phyloP scores from a whole-genome alignment of 1,139 yeast species.

The Lodderomyces elongisporus region DNA sequence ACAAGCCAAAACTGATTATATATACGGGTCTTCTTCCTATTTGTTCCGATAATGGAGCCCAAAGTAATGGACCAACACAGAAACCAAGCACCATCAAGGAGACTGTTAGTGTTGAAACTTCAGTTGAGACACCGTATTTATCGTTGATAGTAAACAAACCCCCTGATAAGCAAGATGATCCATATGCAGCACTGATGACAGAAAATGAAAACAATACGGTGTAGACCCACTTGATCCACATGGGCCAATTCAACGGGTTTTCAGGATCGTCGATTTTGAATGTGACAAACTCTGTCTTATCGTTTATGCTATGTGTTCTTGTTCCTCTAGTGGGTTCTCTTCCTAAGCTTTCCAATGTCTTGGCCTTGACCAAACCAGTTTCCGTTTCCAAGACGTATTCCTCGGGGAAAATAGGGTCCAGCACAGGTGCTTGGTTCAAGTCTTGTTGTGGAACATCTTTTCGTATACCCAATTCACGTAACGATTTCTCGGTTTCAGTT shows the following conservation, averaged over 20 bases:
- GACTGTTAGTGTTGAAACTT: conserved; percentile 74
- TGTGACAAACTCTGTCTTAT: conserved; percentile 78
- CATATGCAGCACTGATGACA: conserved; percentile 85
- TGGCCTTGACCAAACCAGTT: conserved; percentile 80
- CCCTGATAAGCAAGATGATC: conserved; percentile 87
- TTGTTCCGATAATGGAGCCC: conserved; percentile 88
- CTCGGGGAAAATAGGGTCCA: conserved; percentile 78
- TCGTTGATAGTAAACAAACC: conserved; percentile 63
- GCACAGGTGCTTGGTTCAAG: conserved; percentile 57
- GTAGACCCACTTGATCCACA: conserved; percentile 54
- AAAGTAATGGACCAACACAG: conserved; percentile 78
- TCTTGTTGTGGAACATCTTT: conserved; percentile 51
- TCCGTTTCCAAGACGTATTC: conserved; percentile 83
- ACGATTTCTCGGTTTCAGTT: conserved; percentile 69
- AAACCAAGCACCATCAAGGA: conserved; percentile 89
- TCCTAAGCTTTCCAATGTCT: conserved; percentile 64
- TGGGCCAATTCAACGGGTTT: conserved; percentile 82
- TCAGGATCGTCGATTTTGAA: conserved; percentile 72
- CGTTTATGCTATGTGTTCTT: conserved; percentile 22
- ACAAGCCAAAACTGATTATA: conserved; percentile 66
- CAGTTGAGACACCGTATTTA: conserved; percentile 62
- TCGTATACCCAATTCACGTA: conserved; percentile 58
- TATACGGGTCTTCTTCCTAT: conserved; percentile 86
- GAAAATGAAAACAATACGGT: conserved; percentile 62
- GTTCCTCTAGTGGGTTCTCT: conserved; percentile 28